These are phyloP conservation scores for Chrysoporthe puriensis DNA, from an alignment of 2,329 filamentous ascomycete species.

Conservation along the genomic window DNA sequence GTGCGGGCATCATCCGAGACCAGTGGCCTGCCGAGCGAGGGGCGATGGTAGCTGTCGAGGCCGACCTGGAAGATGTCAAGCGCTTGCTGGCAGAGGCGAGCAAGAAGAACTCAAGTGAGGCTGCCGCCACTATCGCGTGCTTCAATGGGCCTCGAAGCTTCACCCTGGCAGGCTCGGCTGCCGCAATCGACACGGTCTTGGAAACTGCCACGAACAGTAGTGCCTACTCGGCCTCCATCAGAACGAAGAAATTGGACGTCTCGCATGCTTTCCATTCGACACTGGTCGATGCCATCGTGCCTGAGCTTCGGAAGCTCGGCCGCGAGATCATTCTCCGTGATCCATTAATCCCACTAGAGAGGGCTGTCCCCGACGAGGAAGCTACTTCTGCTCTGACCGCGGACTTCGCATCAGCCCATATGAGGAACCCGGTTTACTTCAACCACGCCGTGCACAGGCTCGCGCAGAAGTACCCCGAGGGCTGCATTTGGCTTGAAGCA, in stretches of 20 bases:
- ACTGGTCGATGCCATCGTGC: conserved; percentile 43
- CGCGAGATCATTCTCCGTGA: conserved; percentile 38
- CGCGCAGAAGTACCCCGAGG: conserved; percentile 28
- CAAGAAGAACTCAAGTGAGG: too few species aligned
- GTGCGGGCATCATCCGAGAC: conserved; percentile 38
- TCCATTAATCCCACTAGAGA: conserved; percentile 40
- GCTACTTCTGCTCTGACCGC: neutral
- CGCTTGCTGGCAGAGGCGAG: neutral
- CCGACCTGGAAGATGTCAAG: conserved; percentile 7
- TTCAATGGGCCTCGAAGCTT: conserved; percentile 49
- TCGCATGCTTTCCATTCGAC: conserved; percentile 53
- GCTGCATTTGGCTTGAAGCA: conserved; percentile 45
- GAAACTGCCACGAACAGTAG: conserved; percentile 24
- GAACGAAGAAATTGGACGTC: conserved; percentile 45
- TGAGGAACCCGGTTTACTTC: conserved; percentile 50
- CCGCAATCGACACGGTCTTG: conserved; percentile 38
- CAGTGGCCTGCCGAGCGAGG: conserved; percentile 43
- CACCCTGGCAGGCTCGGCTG: conserved; percentile 44
- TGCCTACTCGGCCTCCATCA: conserved; percentile 40
- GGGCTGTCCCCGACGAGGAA: neutral
- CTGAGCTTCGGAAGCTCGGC: conserved; percentile 38
- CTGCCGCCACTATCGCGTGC: conserved; percentile 46
- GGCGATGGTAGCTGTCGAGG: conserved; percentile 43
- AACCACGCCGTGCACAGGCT: conserved; percentile 37
- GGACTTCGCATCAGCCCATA: conserved; percentile 40